Base-by-base conservation (phyloP, 768 basidiomycete species). In the Cystofilobasidium macerans region DNA sequence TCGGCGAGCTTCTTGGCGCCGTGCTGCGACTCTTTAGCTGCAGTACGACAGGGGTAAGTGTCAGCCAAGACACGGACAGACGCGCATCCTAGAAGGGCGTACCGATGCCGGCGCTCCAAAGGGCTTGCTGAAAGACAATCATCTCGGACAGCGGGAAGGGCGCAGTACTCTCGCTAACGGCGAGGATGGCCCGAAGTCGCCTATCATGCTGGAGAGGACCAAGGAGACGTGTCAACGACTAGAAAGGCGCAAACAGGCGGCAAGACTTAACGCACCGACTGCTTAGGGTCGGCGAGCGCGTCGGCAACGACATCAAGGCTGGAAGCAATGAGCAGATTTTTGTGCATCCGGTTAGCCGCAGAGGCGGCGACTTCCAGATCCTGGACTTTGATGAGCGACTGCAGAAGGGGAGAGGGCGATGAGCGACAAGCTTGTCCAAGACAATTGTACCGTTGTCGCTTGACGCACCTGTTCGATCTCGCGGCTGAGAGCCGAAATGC, bases 81-180 rank as follows among this genome's bases (percentile, higher is more conserved):
- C 3, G 47, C 13, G 33, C 2, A 11, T 18, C 33, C 30, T 28
- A 11, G n/a, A 33, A 48, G 24, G 20, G 22, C 36, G 38, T 43
- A 58, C 65, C 53, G 38, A 62, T 24, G 24, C 47, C 53, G 4
- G 60, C 12, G 24, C 51, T 61, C 65, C 65, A 67, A 22, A 60
- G 47, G 14, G 58, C 58, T 30, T 62, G 65, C 36, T 67, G 65
- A 8, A 67, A 36, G 24, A 59, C 35, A 26, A 67, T 59, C 60
- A 62, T 57, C 36, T 67, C 65, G 40, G 54, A 47, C 16, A 67
- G 42, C 11, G 65, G 59, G 53, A 53, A 67, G 38, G 65, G 51
- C 9, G 8, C 30, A 5, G n/a, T 28, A 20, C 28, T 32, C 28
- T 54, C 51, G 51, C 51, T 54, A 14, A 54, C 30, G n/a, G 51